Percentiles rank a stretch among this genome's conserved stretches.
These are phyloP conservation scores for Fusarium pininemorale DNA, from an alignment of 2,329 filamentous ascomycete species.

Conservation along the genomic window DNA sequence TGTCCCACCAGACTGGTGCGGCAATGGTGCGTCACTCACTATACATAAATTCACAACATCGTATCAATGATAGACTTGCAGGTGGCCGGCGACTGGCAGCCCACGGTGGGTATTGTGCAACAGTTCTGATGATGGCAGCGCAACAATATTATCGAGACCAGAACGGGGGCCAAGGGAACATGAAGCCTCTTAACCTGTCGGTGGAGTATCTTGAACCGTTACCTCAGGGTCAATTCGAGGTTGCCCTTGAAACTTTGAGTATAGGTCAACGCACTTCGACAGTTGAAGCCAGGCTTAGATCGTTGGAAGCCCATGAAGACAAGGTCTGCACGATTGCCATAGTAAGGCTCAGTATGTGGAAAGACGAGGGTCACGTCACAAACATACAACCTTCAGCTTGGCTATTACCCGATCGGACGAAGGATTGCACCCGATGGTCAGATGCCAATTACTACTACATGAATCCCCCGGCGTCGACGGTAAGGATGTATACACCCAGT, in stretches of 20 bases:
- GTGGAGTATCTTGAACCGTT: background rate
- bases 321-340: background rate
- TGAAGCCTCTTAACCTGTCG: background rate
- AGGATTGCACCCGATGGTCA: background rate
- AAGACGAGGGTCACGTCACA: background rate
- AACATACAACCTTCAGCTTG: background rate
- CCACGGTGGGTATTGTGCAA: background rate
- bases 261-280: background rate
- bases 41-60: fast-evolving
- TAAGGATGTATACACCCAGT: background rate
- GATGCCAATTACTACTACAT: background rate
- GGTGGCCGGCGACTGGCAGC: background rate
- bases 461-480: background rate
- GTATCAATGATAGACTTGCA: background rate
- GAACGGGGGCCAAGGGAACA: no score
- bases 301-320: background rate
- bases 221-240: background rate
- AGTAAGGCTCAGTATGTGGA: background rate
- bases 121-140: background rate
- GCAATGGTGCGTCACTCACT: background rate
- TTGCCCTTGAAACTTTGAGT: background rate
- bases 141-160: background rate
- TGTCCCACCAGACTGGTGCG: background rate
- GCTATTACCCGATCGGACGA: background rate
- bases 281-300: background rate